Conservation (phyloP, 441 rosid species). For the Pelargonium australe region DNA sequence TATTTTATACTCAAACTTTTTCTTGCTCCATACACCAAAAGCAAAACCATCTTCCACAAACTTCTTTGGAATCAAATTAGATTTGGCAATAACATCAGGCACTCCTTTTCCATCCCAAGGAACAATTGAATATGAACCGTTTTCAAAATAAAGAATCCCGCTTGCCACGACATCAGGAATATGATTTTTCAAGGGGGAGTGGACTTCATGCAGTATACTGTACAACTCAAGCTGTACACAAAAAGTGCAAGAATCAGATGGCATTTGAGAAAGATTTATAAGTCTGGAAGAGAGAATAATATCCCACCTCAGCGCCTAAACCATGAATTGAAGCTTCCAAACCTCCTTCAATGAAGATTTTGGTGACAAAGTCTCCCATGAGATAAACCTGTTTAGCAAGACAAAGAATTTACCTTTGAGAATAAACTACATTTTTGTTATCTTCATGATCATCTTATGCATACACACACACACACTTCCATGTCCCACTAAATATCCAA, state of each 20-base stretch:
- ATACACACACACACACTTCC: neutral
- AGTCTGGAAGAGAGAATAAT: neutral
- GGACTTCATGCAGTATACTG: slow-evolving; percentile 37
- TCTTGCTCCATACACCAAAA: slow-evolving; percentile 82
- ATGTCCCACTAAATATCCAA: neutral
- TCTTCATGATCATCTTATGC: neutral
- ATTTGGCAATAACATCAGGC: slow-evolving; percentile 48
- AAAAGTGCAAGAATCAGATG: slow-evolving; percentile 20
- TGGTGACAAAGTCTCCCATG: slow-evolving; percentile 60
- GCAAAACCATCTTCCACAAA: slow-evolving; percentile 44
- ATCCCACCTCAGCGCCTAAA: slow-evolving; percentile 82
- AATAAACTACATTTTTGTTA: neutral
- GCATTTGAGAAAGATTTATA: slow-evolving; percentile 11
- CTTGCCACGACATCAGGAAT: slow-evolving; percentile 79
- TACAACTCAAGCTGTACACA: slow-evolving; percentile 81
- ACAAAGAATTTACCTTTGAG: slow-evolving; percentile 20
- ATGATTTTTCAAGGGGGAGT: slow-evolving; percentile 54
- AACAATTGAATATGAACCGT: slow-evolving; percentile 52
- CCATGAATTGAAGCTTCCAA: slow-evolving; percentile 69
- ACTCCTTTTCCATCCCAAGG: slow-evolving; percentile 90
- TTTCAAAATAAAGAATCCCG: slow-evolving; percentile 67
- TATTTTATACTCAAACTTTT: slow-evolving; percentile 48
- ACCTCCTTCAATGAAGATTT: slow-evolving; percentile 84
- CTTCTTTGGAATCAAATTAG: slow-evolving; percentile 39
- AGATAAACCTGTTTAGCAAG: slow-evolving; percentile 64